Conservation (phyloP, 176 grass and related monocot genomes). For the Zea luxurians region DNA sequence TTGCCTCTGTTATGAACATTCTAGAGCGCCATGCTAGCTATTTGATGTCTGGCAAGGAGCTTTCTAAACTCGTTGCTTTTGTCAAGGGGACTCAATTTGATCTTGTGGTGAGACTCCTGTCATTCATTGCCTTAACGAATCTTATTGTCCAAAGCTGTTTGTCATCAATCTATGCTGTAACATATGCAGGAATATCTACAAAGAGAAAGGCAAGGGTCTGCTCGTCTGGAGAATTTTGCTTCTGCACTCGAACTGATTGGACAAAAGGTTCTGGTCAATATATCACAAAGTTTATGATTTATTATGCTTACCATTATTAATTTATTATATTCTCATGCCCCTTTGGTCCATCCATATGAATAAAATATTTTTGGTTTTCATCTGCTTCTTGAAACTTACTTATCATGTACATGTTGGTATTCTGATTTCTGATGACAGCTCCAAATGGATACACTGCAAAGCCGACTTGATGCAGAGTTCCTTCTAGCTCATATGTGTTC, state of each 20-base stretch:
- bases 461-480: conserved; percentile 93
- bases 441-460: conserved; percentile 96
- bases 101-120: conserved; percentile 75
- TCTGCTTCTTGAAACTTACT: neutral
- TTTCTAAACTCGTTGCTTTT: conserved; percentile 98
- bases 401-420: conserved; percentile 24
- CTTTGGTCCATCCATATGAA: neutral
- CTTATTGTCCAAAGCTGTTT: conserved; percentile 13
- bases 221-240: conserved; percentile 93
- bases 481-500: conserved; percentile 99
- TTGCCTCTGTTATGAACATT: conserved; percentile 98
- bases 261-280: conserved; percentile 71
- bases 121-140: conserved; percentile 15
- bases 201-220: conserved; percentile 80
- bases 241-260: conserved; percentile 96
- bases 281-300: neutral
- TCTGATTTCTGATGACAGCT: conserved; percentile 50
- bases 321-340: neutral
- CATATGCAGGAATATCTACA: conserved; percentile 93
- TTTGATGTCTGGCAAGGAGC: conserved; percentile 98
- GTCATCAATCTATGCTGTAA: conserved; percentile 29
- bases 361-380: conserved; percentile 6
- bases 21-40: conserved; percentile 93
- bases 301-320: conserved; percentile 9
- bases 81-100: conserved; percentile 99